phyloP scores from a whole-genome alignment of 192 early-diverging fungal species.

The Chytriomyces sp. region DNA sequence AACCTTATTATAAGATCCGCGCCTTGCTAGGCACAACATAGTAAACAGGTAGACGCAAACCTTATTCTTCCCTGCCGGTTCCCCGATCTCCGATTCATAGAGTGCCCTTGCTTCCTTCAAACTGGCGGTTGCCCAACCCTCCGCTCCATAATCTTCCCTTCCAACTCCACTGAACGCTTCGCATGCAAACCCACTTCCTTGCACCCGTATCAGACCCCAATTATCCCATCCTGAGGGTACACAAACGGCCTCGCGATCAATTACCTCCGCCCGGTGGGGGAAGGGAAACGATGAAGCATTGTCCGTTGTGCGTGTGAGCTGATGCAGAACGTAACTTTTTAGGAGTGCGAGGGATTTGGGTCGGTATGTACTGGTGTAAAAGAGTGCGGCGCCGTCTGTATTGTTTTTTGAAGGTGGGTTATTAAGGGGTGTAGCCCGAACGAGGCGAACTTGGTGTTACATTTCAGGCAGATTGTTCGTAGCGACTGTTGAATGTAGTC shows the following conservation, averaged over 20 bases:
- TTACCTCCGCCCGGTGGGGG: constrained; percentile 71
- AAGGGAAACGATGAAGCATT: constrained; percentile 51
- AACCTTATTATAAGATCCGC: neutral
- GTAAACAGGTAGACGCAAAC: constrained; percentile 13
- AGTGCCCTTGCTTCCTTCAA: constrained; percentile 24
- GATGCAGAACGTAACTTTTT: constrained; percentile 81
- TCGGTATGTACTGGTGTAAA: constrained; percentile 83
- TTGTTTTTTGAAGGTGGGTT: neutral
- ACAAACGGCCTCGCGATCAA: constrained; percentile 85
- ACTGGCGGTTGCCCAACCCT: neutral
- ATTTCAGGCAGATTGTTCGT: constrained; percentile 88
- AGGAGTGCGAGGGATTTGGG: constrained; percentile 75
- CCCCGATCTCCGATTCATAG: constrained; percentile 40
- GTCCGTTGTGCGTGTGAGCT: constrained; percentile 50
- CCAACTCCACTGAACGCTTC: constrained; percentile 55
- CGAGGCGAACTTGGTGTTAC: no score
- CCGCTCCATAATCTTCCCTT: neutral
- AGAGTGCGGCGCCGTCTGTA: constrained; percentile 83
- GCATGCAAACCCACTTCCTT: constrained; percentile 38
- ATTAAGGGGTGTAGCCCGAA: neutral
- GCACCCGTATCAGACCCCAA: constrained; percentile 79
- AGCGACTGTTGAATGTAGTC: constrained; percentile 94
- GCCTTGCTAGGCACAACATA: neutral
- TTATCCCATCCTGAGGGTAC: constrained; percentile 95
- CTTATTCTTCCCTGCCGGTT: constrained; percentile 23